Evolutionary conservation across 139 green algal genomes (phyloP).

Genomic region (Penium margaritaceum): DNA sequence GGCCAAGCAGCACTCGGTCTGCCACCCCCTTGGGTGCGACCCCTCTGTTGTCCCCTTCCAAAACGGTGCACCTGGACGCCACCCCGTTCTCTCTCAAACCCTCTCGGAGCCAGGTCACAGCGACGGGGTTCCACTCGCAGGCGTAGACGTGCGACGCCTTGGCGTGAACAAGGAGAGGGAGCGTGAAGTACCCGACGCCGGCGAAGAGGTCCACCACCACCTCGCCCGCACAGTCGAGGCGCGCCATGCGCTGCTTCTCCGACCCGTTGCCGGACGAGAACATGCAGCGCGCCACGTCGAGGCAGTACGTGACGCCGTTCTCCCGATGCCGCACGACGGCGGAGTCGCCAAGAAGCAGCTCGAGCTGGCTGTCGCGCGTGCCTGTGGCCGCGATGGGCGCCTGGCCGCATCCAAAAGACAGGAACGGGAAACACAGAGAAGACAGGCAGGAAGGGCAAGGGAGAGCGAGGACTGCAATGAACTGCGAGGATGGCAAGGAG

Average conservation of each 20-base stretch:
- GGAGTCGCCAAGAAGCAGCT: conserved; percentile 10
- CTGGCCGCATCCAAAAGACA: neutral
- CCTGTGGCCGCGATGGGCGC: conserved; percentile 15
- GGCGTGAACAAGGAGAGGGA: conserved; percentile 56
- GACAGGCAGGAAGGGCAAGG: too few species aligned
- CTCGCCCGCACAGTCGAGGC: conserved; percentile 49
- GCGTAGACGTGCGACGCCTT: conserved; percentile 57
- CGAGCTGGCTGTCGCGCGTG: conserved; percentile 19
- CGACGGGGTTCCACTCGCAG: conserved; percentile 72
- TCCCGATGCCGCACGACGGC: conserved; percentile 64
- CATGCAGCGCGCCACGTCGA: conserved; percentile 74
- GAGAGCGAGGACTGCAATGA: too few species aligned
- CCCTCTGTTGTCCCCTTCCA: conserved; percentile 57
- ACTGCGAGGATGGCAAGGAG: too few species aligned
- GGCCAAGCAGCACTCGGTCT: conserved; percentile 64
- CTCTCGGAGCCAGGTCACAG: conserved; percentile 51
- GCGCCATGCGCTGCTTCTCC: conserved; percentile 62
- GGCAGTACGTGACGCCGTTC: conserved; percentile 54
- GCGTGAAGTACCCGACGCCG: conserved; percentile 75
- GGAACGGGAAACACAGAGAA: neutral
- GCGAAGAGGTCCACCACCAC: conserved; percentile 67
- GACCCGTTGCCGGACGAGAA: conserved; percentile 66
- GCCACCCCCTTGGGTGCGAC: conserved; percentile 57
- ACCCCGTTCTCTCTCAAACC: conserved; percentile 57
- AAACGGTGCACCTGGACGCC: conserved; percentile 55